Percentiles rank a stretch among this genome's conserved stretches.
phyloP scores from a whole-genome alignment of 2,329 filamentous ascomycete genomes.

The Fusarium goolgardi region DNA sequence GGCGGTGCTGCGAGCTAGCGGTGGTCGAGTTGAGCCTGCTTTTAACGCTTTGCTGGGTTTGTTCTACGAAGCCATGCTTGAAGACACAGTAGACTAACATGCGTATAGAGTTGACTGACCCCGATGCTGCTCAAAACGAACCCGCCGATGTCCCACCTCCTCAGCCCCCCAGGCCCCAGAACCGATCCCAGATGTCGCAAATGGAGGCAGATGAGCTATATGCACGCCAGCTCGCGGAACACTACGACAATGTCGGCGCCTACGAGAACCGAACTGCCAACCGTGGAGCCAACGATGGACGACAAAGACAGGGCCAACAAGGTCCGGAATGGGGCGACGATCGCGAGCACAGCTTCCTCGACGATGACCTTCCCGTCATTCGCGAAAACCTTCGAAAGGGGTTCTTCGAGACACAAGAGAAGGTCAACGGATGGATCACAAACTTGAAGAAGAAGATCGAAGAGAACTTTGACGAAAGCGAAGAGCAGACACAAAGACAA shows the following conservation, averaged over 20 bases:
- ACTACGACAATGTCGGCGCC: conserved; percentile 76
- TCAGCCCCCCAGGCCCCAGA: conserved; percentile 81
- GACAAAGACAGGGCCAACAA: conserved; percentile 57
- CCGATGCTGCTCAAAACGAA: conserved; percentile 70
- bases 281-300: conserved; percentile 46
- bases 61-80: neutral
- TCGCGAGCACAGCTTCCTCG: conserved; percentile 89
- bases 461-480: conserved; percentile 82
- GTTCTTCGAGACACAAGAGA: conserved; percentile 92
- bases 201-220: conserved; percentile 91
- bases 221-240: conserved; percentile 90
- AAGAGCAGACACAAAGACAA: conserved; percentile 55
- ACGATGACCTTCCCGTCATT: conserved; percentile 95
- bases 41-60: conserved; percentile 93
- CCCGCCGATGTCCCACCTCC: conserved; percentile 72
- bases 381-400: conserved; percentile 93
- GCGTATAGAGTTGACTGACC: conserved; percentile 78
- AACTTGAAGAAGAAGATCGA: conserved; percentile 94
- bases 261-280: conserved; percentile 69
- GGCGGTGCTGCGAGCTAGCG: conserved; percentile 87
- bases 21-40: conserved; percentile 88
- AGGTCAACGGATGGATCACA: conserved; percentile 92
- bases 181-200: conserved; percentile 75
- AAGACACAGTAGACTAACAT: conserved; percentile 24
- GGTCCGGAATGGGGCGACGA: conserved; percentile 62